phyloP scores from a whole-genome alignment of 2,329 filamentous ascomycete species.

The Orbilia brochopaga region DNA sequence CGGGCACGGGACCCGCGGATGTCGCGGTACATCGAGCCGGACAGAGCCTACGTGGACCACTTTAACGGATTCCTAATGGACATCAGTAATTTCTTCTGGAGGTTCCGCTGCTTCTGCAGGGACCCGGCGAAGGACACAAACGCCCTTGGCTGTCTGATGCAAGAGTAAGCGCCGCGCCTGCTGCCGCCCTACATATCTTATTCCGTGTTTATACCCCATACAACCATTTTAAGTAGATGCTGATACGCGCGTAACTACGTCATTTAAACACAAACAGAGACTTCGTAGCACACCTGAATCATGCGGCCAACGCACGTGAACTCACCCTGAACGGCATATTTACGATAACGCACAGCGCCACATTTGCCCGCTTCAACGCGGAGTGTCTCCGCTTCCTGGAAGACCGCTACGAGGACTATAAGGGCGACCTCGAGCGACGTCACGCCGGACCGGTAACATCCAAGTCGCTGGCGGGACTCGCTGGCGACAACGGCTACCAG shows the following conservation, averaged over 20 bases:
- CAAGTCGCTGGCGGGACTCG: conserved; percentile 68
- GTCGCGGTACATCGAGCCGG: conserved; percentile 60
- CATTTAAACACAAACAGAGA: conserved; percentile 38
- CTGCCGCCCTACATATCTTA: not conserved
- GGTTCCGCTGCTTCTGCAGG: conserved; percentile 61
- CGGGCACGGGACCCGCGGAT: conserved; percentile 23
- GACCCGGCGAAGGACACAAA: conserved; percentile 67
- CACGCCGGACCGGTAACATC: conserved; percentile 75
- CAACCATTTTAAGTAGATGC: not conserved
- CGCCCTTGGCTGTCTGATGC: conserved; percentile 64
- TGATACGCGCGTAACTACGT: not conserved
- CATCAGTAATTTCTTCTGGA: conserved; percentile 82
- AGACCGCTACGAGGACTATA: conserved; percentile 63
- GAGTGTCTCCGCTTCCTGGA: conserved; percentile 66
- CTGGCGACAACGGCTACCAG: conserved; percentile 68
- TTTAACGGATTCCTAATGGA: conserved; percentile 90
- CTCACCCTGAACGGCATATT: conserved; percentile 62
- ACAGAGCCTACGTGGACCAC: conserved; percentile 67
- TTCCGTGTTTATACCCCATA: not conserved
- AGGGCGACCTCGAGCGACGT: conserved; percentile 57
- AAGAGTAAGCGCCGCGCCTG: conserved; percentile 53
- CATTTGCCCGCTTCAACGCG: conserved; percentile 66
- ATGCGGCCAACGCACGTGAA: conserved; percentile 51
- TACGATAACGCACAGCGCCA: conserved; percentile 67
- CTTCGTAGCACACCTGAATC: conserved; percentile 49